Evolutionary conservation across 352 stramenopile genomes (phyloP), one percentile per base, ranked within the genome.

Genomic region (Saprolegnia parasitica): DNA sequence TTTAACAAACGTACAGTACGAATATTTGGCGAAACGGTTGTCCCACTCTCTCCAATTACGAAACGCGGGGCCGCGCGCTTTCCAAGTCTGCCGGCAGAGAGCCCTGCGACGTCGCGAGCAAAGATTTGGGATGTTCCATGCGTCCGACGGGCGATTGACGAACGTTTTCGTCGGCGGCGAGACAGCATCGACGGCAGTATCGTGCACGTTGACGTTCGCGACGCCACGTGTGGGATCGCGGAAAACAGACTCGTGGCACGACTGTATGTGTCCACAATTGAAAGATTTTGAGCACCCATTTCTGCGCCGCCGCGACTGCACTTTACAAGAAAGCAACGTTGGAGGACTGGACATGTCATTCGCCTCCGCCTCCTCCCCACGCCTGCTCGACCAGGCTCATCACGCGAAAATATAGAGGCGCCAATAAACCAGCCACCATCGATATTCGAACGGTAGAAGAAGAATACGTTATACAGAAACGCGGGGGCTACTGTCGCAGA

Each of bases 1-100:
- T 60, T 60, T 60, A 11, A 18, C 20, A 42, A 40, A 60, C n/a
- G 52, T 60, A 60, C 52, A 60, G 52, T 60, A 40, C 52, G 13
- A 60, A 60, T 60, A 60, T 60, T 60, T 60, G 52, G 52, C 35
- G 42, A 35, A 42, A 35, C 16, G 3, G 52, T 42, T 60, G 52
- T 60, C 52, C 52, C 52, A 60, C 52, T 60, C 11, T n/a, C 13
- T 15, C 42, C 42, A 4, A 10, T 4, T 15, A 15, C 42, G 42
- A n/a, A 49, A 35, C 29, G 29, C 29, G 29, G 29, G 5, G n/a
- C n/a, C n/a, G n/a, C n/a, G n/a, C n/a, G n/a, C n/a, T n/a, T n/a
- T n/a, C n/a, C n/a, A n/a, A n/a, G n/a, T n/a, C n/a, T n/a, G n/a
- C n/a, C 29, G 29, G 42, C 42, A 49, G 42, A 49, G 42, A n/a